A percentile compares a stretch with the other conserved stretches of the same genome.
Conservation (phyloP, 2,329 filamentous ascomycete species). For the Neoscytalidium dimidiatum region DNA sequence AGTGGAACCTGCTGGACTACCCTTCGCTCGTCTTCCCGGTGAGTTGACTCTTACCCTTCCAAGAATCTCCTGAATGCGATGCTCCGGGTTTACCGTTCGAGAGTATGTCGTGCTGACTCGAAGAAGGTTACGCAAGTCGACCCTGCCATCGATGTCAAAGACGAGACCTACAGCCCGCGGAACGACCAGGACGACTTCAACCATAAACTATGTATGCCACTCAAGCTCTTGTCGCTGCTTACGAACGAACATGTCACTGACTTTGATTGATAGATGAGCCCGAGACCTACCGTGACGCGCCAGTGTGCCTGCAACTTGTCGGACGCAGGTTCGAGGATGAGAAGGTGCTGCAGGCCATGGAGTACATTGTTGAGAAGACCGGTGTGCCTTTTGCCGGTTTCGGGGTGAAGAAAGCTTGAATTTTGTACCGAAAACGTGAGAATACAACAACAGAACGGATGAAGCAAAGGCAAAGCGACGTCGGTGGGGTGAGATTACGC, state of each 20-base stretch:
- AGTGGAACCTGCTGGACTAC: conserved; percentile 72
- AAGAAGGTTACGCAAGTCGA: conserved; percentile 38
- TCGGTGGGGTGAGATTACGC: background rate
- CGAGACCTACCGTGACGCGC: conserved; percentile 51
- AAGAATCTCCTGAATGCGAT: background rate
- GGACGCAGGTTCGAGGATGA: conserved; percentile 57
- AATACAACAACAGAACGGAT: too few relatives aligned
- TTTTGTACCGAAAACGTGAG: too few relatives aligned
- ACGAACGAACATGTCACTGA: background rate
- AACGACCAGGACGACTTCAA: conserved; percentile 53
- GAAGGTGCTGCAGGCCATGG: conserved; percentile 48
- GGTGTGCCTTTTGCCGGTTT: conserved; percentile 29
- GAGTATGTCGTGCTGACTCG: conserved; percentile 5
- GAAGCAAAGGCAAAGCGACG: background rate
- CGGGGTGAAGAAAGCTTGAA: conserved; percentile 6
- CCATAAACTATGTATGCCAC: conserved; percentile 46
- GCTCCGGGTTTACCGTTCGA: background rate
- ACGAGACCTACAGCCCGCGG: conserved; percentile 38
- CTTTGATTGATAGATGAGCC: conserved; percentile 38
- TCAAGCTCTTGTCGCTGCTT: background rate
- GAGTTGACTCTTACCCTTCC: conserved; percentile 25
- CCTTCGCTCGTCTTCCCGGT: conserved; percentile 63
- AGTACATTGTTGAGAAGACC: conserved; percentile 35
- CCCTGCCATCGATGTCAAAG: conserved; percentile 42
- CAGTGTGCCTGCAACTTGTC: conserved; percentile 57